Evolutionary conservation across 202 grass and related monocot species (phyloP).

Genomic region (Tripidium arundinaceum): DNA sequence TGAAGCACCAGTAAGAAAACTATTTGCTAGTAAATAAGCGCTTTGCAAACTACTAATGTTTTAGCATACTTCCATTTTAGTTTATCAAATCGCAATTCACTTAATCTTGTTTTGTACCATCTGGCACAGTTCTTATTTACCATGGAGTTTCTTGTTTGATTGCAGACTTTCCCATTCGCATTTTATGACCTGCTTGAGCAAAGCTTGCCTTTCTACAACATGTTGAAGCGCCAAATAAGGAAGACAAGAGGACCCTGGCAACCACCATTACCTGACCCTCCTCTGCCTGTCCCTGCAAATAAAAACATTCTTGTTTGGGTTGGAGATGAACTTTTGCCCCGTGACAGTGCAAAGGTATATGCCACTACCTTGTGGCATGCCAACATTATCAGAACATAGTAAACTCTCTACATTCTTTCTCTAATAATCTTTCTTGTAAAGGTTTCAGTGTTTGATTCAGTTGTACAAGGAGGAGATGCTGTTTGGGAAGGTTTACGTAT

Average conservation of each 20-base stretch:
- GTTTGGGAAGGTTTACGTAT: conserved; percentile 96
- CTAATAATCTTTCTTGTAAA: conserved; percentile 44
- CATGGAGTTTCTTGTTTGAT: conserved; percentile 20
- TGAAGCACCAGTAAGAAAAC: not conserved
- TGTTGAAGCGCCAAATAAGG: conserved; percentile 65
- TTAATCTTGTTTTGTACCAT: conserved; percentile 12
- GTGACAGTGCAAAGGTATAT: conserved; percentile 93
- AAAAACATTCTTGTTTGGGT: conserved; percentile 95
- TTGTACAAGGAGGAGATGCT: conserved; percentile 99
- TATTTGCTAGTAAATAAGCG: not conserved
- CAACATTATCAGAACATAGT: not conserved
- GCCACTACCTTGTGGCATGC: conserved; percentile 9
- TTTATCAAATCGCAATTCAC: not conserved
- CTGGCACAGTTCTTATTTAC: not conserved
- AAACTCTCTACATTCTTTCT: conserved; percentile 18
- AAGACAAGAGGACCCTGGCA: conserved; percentile 36
- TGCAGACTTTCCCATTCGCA: conserved; percentile 75
- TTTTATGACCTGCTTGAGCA: conserved; percentile 93
- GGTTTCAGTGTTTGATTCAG: conserved; percentile 97
- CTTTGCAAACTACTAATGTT: not conserved
- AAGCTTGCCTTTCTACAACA: conserved; percentile 91
- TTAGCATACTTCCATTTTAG: not conserved
- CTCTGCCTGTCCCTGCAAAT: conserved; percentile 86
- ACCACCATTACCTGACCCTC: conserved; percentile 53
- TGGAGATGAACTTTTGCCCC: conserved; percentile 78